Conservation (phyloP, 1,284 basidiomycete genomes). For the Pseudozyma tsukubaensis region DNA sequence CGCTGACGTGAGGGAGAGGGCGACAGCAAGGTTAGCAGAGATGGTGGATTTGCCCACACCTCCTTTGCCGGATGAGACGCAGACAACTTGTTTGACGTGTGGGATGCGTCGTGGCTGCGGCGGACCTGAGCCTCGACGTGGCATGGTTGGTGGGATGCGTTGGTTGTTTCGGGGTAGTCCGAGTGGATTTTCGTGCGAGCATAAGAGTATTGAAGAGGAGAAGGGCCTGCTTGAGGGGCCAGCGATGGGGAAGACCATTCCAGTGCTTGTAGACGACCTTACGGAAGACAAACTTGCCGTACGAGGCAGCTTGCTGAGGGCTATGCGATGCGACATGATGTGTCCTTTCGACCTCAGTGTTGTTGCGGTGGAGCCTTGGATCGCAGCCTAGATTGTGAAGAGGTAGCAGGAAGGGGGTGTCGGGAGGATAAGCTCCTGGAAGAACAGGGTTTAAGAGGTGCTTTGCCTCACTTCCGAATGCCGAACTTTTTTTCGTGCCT, state of each 20-base stretch:
- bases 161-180: conserved; percentile 64
- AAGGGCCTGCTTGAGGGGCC: conserved; percentile 6
- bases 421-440: too few relatives aligned
- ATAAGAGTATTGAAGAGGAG: neutral
- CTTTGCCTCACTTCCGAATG: conserved; percentile 8
- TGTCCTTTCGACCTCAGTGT: neutral
- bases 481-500: conserved; percentile 17
- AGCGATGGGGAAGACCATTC: neutral
- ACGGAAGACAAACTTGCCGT: neutral
- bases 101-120: conserved; percentile 72
- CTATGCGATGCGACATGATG: neutral
- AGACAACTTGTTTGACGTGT: conserved; percentile 76
- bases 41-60: conserved; percentile 97
- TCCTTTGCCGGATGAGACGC: conserved; percentile 93
- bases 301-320: neutral
- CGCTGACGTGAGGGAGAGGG: conserved; percentile 70
- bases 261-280: neutral
- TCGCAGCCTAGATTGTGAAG: neutral
- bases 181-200: conserved; percentile 61
- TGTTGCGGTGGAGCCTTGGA: too few relatives aligned
- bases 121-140: conserved; percentile 66
- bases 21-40: conserved; percentile 86
- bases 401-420: too few relatives aligned
- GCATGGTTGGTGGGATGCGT: conserved; percentile 59
- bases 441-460: conserved; percentile 2